These are phyloP conservation scores for Dimocarpus longan DNA, from an alignment of 345 rosid genomes.

Conservation along the genomic window DNA sequence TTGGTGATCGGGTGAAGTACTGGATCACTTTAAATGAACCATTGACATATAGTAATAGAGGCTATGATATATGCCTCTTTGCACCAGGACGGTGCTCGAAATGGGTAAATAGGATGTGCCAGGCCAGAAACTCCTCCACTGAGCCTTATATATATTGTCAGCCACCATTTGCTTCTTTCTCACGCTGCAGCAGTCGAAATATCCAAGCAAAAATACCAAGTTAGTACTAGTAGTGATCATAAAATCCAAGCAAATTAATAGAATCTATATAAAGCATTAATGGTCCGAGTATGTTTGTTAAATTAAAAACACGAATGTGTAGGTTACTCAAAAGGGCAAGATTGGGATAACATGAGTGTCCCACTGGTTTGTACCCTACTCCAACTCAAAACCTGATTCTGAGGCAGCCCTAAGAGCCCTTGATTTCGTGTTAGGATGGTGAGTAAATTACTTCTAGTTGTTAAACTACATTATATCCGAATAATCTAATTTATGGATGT, in stretches of 20 bases:
- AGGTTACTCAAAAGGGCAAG: too few species aligned
- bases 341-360: background rate
- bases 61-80: background rate
- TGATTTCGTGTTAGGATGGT: too few species aligned
- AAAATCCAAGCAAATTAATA: too few species aligned
- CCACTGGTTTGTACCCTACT: constrained; percentile 35
- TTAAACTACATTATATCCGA: too few species aligned
- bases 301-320: too few species aligned
- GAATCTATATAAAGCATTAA: too few species aligned
- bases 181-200: constrained; percentile 33
- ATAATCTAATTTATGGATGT: too few species aligned
- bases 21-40: too few species aligned
- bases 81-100: constrained; percentile 32
- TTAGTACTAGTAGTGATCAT: background rate
- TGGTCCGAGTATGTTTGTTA: too few species aligned
- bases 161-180: constrained; percentile 18
- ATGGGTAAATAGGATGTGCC: constrained; percentile 20
- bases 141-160: constrained; percentile 36
- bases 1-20: too few species aligned
- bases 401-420: constrained; percentile 33
- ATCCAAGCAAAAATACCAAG: constrained; percentile 36
- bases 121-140: constrained; percentile 28
- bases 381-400: background rate
- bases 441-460: too few species aligned
- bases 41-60: constrained; percentile 21